A percentile compares a stretch with the other conserved stretches of the same genome.
Evolutionary conservation across 805 yeast species (phyloP).

Genomic region (Groenewaldozyma tartarivorans): DNA sequence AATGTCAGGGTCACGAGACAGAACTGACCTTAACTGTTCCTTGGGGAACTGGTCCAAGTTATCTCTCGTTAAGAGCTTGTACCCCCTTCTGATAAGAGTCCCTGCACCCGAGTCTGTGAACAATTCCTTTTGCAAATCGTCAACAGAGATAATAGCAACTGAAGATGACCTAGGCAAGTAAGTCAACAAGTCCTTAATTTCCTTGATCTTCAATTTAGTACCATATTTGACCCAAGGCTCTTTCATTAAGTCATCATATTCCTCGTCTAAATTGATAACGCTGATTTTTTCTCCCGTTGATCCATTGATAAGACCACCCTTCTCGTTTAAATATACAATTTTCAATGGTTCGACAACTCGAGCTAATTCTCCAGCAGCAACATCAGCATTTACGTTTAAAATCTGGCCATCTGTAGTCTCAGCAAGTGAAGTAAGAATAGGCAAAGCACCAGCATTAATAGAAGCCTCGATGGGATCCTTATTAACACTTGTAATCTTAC

Average conservation of each 20-base stretch:
- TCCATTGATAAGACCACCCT: conserved; percentile 95
- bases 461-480: conserved; percentile 89
- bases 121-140: conserved; percentile 91
- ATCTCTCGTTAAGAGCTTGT: conserved; percentile 61
- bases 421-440: conserved; percentile 91
- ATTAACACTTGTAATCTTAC: conserved; percentile 77
- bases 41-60: conserved; percentile 54
- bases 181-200: conserved; percentile 87
- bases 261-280: conserved; percentile 90
- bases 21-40: conserved; percentile 65
- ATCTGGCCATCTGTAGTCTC: conserved; percentile 96
- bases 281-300: conserved; percentile 83
- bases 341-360: conserved; percentile 94
- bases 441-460: conserved; percentile 92
- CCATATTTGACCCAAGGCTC: conserved; percentile 99
- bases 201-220: conserved; percentile 92
- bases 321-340: conserved; percentile 92
- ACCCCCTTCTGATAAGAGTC: conserved; percentile 94
- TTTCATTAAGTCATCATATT: conserved; percentile 80
- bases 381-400: conserved; percentile 95
- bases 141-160: conserved; percentile 92
- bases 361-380: conserved; percentile 97
- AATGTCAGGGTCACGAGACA: conserved; percentile 69
- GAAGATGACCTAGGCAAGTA: conserved; percentile 94
- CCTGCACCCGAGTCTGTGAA: conserved; percentile 99